Conservation (phyloP, 2,329 filamentous ascomycete species). For the Gaeumannomyces sp. region DNA sequence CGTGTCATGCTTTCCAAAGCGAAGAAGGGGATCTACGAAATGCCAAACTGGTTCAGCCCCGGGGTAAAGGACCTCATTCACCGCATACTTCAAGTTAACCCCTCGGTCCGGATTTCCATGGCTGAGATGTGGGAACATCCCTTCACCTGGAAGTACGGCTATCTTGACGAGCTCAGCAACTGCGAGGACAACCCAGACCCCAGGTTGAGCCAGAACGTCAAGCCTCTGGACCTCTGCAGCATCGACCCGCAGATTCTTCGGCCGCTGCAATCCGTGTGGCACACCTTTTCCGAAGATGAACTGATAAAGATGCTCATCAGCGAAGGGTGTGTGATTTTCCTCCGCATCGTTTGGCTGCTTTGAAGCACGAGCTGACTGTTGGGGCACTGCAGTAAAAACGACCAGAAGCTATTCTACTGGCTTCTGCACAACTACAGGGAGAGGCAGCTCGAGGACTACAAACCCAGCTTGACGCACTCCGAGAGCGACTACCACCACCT, state of each 20-base stretch:
- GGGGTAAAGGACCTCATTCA: slow-evolving; percentile 74
- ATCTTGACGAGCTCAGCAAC: slow-evolving; percentile 63
- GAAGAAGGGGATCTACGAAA: slow-evolving; percentile 52
- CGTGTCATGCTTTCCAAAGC: slow-evolving; percentile 56
- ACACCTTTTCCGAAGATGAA: slow-evolving; percentile 69
- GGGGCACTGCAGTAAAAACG: slow-evolving; percentile 57
- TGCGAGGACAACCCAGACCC: slow-evolving; percentile 4
- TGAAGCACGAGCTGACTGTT: background rate
- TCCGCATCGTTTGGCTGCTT: slow-evolving; percentile 3
- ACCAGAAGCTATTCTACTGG: slow-evolving; percentile 91
- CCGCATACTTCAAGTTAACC: slow-evolving; percentile 72
- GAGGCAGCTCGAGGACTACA: slow-evolving; percentile 81
- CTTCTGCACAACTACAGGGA: slow-evolving; percentile 77
- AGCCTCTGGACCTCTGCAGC: slow-evolving; percentile 54
- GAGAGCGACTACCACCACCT: slow-evolving; percentile 87
- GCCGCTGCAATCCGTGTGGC: slow-evolving; percentile 86
- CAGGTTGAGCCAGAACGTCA: slow-evolving; percentile 37
- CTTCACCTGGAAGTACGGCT: slow-evolving; percentile 76
- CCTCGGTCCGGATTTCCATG: slow-evolving; percentile 72
- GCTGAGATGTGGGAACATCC: slow-evolving; percentile 81
- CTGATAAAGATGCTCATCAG: slow-evolving; percentile 63
- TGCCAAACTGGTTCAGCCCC: slow-evolving; percentile 55
- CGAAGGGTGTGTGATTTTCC: slow-evolving; percentile 46
- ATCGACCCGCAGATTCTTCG: slow-evolving; percentile 78
- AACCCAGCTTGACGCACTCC: slow-evolving; percentile 72